Evolutionary conservation across 129 eudicot species (phyloP).

Genomic region (Artemisia argyi): DNA sequence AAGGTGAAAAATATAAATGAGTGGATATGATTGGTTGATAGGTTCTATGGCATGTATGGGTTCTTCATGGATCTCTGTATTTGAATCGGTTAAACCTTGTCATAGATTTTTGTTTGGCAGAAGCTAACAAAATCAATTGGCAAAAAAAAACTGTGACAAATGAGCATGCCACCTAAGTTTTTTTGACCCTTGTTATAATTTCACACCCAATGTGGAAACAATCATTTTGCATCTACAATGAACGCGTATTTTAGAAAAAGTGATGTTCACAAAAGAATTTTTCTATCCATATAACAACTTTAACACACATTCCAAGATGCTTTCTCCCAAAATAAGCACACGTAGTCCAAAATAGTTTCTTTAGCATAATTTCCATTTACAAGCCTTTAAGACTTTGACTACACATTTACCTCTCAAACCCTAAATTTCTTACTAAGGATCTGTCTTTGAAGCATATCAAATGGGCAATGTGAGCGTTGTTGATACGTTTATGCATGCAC

Average conservation of each 20-base stretch:
- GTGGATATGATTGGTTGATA: too few relatives aligned
- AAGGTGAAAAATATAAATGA: too few relatives aligned
- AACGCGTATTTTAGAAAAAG: conserved; percentile 15
- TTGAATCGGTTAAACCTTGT: too few relatives aligned
- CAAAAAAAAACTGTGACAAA: background rate
- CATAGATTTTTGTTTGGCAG: too few relatives aligned
- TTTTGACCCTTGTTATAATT: background rate
- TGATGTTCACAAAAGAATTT: conserved; percentile 15
- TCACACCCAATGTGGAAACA: background rate
- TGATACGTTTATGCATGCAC: background rate
- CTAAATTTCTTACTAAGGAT: background rate
- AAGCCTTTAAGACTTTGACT: background rate
- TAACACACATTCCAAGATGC: conserved; percentile 26
- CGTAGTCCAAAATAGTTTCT: conserved; percentile 18
- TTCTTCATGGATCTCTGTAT: too few relatives aligned
- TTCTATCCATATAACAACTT: background rate
- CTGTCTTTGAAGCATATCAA: conserved; percentile 7
- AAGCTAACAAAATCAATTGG: too few relatives aligned
- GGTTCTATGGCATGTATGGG: too few relatives aligned
- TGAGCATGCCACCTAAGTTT: background rate
- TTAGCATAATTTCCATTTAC: conserved; percentile 11
- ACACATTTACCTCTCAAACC: conserved; percentile 6
- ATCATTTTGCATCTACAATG: background rate
- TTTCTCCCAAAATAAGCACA: conserved; percentile 17
- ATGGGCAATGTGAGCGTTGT: conserved; percentile 35